These are phyloP conservation scores for Camelina hispida DNA, from an alignment of 345 rosid genomes.

Conservation along the genomic window DNA sequence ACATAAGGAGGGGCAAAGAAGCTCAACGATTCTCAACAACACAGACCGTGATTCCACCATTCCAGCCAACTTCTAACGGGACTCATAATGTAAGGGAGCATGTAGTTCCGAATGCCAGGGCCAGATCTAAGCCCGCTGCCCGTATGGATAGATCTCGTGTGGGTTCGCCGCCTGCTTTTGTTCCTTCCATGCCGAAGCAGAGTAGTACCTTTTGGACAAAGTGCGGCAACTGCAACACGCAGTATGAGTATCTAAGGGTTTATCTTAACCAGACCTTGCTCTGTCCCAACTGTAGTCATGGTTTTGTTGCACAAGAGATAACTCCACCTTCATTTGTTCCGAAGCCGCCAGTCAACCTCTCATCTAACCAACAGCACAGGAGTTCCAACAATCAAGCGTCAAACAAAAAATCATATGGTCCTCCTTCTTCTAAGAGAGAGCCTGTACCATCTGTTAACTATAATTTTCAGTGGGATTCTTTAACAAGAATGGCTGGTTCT, in stretches of 20 bases:
- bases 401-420: conserved; percentile 39
- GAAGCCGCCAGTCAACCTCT: conserved; percentile 50
- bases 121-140: conserved; percentile 35
- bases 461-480: conserved; percentile 46
- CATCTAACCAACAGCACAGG: conserved; percentile 52
- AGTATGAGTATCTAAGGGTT: conserved; percentile 74
- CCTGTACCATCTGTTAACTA: conserved; percentile 43
- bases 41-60: conserved; percentile 48
- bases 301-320: conserved; percentile 73
- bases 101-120: conserved; percentile 40
- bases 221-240: conserved; percentile 76
- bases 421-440: conserved; percentile 39
- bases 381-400: conserved; percentile 47
- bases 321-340: conserved; percentile 64
- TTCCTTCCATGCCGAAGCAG: conserved; percentile 46
- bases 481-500: conserved; percentile 47
- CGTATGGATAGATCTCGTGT: conserved; percentile 37
- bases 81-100: conserved; percentile 47
- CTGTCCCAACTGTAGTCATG: conserved; percentile 75
- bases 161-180: conserved; percentile 36
- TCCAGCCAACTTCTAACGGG: conserved; percentile 54
- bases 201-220: conserved; percentile 85
- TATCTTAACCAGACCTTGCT: conserved; percentile 80
- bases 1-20: conserved; percentile 56
- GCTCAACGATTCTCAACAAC: conserved; percentile 38